Conservation (phyloP, 176 grass and related monocot genomes). For the Bolboschoenus planiculmis region DNA sequence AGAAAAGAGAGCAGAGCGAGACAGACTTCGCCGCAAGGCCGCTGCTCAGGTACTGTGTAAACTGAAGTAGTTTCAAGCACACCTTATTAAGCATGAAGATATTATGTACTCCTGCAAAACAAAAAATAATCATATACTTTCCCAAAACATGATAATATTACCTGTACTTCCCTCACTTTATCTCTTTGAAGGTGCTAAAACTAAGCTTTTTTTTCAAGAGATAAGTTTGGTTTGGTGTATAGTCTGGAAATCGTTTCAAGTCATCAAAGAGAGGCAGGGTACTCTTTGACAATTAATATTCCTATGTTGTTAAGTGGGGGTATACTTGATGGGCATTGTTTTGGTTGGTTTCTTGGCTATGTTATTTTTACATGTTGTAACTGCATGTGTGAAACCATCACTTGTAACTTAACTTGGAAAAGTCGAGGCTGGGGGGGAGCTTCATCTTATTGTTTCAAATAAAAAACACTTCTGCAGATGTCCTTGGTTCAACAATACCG, state of each 20-base stretch:
- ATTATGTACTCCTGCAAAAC: background rate
- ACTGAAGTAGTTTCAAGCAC: background rate
- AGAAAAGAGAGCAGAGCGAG: constrained; percentile 74
- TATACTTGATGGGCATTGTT: background rate
- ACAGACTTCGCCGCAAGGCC: constrained; percentile 51
- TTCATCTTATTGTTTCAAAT: background rate
- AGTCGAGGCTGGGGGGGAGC: background rate
- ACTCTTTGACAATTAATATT: too few relatives aligned
- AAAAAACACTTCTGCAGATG: background rate
- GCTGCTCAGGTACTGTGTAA: constrained; percentile 60
- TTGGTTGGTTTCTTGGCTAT: background rate
- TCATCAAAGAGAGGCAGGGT: background rate
- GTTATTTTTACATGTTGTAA: background rate
- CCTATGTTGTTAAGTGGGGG: background rate
- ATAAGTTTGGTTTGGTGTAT: background rate
- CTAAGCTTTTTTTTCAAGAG: background rate
- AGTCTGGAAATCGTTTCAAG: background rate
- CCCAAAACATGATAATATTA: background rate
- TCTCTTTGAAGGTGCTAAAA: background rate
- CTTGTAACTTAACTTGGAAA: background rate
- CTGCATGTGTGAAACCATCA: background rate
- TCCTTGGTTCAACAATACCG: background rate
- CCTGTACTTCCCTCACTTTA: background rate
- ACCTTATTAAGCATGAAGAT: background rate
- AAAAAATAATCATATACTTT: background rate